Evolutionary conservation across 495 filamentous ascomycete species (phyloP).

Genomic region (Neurospora sp.): DNA sequence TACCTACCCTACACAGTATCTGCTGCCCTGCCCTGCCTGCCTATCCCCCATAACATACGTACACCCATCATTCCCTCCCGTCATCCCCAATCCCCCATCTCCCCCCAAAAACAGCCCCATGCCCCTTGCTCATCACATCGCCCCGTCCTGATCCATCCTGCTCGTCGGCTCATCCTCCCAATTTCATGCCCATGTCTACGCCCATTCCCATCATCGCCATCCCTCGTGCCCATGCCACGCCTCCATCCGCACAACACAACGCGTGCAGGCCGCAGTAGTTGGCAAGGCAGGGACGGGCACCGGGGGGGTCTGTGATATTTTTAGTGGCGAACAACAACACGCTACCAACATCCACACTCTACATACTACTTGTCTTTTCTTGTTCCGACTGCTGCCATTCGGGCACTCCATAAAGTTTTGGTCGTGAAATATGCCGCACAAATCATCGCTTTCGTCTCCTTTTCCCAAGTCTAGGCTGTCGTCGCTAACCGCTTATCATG

Average conservation of each 20-base stretch:
- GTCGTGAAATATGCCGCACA: conserved; percentile 23
- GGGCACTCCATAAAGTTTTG: not conserved
- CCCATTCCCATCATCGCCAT: not conserved
- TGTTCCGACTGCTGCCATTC: conserved; percentile 16
- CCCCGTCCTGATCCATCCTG: not conserved
- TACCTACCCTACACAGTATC: not conserved
- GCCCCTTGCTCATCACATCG: not conserved
- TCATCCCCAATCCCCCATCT: not conserved
- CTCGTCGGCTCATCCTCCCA: not conserved
- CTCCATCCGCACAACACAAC: not conserved
- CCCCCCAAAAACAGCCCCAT: not conserved
- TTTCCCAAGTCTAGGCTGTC: not conserved
- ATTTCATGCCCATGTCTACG: conserved; percentile 5
- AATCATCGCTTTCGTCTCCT: conserved; percentile 12
- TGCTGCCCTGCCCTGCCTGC: not conserved
- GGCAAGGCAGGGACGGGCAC: conserved; percentile 3
- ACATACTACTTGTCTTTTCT: conserved; percentile 8
- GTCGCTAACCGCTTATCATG: not conserved
- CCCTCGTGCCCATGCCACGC: not conserved
- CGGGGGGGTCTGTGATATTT: conserved; percentile 5
- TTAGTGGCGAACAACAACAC: conserved; percentile 12
- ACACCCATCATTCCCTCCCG: not conserved
- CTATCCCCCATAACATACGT: not conserved
- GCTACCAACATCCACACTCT: not conserved
- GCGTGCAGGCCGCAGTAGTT: conserved; percentile 4